These are phyloP conservation scores for Phytophthora pinifolia DNA, from an alignment of 352 stramenopile species.

Conservation along the genomic window DNA sequence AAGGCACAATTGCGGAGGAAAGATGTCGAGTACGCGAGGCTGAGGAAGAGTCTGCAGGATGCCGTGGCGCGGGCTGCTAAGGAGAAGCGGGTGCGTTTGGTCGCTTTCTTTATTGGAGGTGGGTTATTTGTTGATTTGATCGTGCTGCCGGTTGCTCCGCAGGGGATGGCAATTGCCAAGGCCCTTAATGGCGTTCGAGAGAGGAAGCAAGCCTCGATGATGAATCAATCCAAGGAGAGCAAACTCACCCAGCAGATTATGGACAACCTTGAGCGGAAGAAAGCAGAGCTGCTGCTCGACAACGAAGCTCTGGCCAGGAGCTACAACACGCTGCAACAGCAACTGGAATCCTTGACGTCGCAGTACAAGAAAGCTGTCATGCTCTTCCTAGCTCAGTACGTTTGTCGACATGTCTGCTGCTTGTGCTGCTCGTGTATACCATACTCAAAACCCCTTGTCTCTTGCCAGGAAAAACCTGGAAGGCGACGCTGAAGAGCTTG, in stretches of 20 bases:
- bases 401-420: constrained; percentile 7
- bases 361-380: constrained; percentile 77
- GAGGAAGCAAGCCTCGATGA: constrained; percentile 32
- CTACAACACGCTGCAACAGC: constrained; percentile 56
- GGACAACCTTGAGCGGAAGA: constrained; percentile 62
- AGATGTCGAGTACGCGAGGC: constrained; percentile 72
- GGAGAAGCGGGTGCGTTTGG: constrained; percentile 47
- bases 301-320: constrained; percentile 61
- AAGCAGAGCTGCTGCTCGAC: constrained; percentile 60
- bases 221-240: constrained; percentile 50
- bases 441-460: background rate
- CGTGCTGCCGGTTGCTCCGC: background rate
- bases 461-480: constrained; percentile 42
- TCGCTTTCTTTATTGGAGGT: background rate
- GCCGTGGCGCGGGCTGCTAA: constrained; percentile 47
- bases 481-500: constrained; percentile 45
- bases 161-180: constrained; percentile 51
- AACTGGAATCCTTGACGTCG: constrained; percentile 59
- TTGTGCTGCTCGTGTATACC: no score
- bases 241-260: constrained; percentile 65
- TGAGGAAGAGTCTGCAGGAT: constrained; percentile 74
- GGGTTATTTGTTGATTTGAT: constrained; percentile 6
- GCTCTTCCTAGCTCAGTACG: constrained; percentile 74
- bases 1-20: constrained; percentile 75
- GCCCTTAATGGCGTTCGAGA: constrained; percentile 44